Evolutionary conservation across 2,329 filamentous ascomycete species (phyloP).

Genomic region (Stylonectria norvegica): DNA sequence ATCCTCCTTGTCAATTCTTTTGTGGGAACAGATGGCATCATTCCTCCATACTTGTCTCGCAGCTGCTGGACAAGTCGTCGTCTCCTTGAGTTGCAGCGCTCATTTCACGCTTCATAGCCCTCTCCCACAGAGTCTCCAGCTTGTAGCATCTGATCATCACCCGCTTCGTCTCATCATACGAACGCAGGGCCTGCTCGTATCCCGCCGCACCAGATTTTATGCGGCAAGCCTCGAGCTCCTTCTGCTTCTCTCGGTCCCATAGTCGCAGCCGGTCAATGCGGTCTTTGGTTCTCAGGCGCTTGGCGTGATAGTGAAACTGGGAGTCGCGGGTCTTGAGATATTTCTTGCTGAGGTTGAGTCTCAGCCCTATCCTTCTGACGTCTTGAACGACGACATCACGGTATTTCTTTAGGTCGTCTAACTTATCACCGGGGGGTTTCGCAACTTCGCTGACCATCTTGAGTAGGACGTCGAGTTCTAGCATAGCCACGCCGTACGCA

Average conservation of each 20-base stretch:
- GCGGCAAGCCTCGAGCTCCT: slow-evolving; percentile 10
- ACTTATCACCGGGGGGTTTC: slow-evolving; percentile 6
- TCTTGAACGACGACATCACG: slow-evolving; percentile 8
- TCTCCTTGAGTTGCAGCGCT: slow-evolving; percentile 1
- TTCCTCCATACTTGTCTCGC: slow-evolving; percentile 11
- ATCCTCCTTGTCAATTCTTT: no score
- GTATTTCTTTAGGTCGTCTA: slow-evolving; percentile 8
- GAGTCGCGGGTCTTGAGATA: slow-evolving; percentile 15
- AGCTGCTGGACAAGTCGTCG: slow-evolving; percentile 17
- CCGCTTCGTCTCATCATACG: slow-evolving; percentile 16
- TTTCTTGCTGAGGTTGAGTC: slow-evolving; percentile 13
- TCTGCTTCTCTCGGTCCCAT: slow-evolving; percentile 17
- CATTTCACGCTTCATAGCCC: slow-evolving; percentile 10
- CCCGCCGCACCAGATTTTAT: slow-evolving; percentile 12
- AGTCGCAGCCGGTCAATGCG: slow-evolving; percentile 16
- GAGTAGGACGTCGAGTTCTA: slow-evolving; percentile 14
- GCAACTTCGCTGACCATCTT: slow-evolving; percentile 7
- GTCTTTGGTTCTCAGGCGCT: slow-evolving; percentile 16
- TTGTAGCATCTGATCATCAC: slow-evolving; percentile 17
- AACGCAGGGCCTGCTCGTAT: slow-evolving; percentile 6
- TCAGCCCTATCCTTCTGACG: slow-evolving; percentile 8
- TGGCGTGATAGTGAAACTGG: slow-evolving; percentile 17
- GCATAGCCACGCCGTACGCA: slow-evolving; percentile 16
- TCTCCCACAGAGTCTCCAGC: slow-evolving; percentile 15
- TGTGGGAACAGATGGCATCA: no score